Evolutionary conservation across 116 monocot species (phyloP).

Genomic region (Phalaenopsis hybrid): DNA sequence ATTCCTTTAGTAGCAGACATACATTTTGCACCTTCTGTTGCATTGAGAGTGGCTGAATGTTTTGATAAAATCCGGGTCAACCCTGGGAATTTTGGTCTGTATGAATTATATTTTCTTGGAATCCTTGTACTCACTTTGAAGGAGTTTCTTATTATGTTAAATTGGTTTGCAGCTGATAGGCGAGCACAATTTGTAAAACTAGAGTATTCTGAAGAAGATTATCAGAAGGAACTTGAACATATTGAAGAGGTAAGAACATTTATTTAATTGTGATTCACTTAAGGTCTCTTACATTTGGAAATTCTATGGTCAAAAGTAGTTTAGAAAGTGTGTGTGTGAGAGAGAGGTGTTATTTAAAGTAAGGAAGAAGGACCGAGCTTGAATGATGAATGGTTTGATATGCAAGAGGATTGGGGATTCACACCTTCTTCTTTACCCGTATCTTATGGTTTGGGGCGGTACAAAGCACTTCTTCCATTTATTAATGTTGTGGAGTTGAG

Average conservation of each 20-base stretch:
- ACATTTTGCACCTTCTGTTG: conserved; percentile 97
- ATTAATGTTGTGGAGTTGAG: too few relatives aligned
- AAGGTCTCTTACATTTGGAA: too few relatives aligned
- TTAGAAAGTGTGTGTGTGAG: background rate
- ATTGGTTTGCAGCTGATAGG: conserved; percentile 80
- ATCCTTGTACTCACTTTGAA: background rate
- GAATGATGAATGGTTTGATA: too few relatives aligned
- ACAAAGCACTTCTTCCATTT: too few relatives aligned
- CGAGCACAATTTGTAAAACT: conserved; percentile 89
- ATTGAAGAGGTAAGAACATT: conserved; percentile 71
- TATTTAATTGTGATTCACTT: background rate
- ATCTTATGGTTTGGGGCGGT: too few relatives aligned
- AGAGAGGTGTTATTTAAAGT: too few relatives aligned
- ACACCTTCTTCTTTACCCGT: too few relatives aligned
- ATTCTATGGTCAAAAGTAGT: background rate
- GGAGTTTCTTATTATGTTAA: background rate
- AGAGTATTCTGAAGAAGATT: conserved; percentile 90
- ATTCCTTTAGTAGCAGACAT: conserved; percentile 99
- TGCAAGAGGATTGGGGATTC: too few relatives aligned
- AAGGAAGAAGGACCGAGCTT: too few relatives aligned
- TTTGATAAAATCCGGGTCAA: conserved; percentile 99
- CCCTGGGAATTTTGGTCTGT: conserved; percentile 94
- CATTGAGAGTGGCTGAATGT: conserved; percentile 95
- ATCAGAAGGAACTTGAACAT: conserved; percentile 96
- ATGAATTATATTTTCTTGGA: background rate